Evolutionary conservation across 164 flowering plant species (phyloP), one percentile per base, ranked within the genome.

Genomic region (Umbilicus rupestris): DNA sequence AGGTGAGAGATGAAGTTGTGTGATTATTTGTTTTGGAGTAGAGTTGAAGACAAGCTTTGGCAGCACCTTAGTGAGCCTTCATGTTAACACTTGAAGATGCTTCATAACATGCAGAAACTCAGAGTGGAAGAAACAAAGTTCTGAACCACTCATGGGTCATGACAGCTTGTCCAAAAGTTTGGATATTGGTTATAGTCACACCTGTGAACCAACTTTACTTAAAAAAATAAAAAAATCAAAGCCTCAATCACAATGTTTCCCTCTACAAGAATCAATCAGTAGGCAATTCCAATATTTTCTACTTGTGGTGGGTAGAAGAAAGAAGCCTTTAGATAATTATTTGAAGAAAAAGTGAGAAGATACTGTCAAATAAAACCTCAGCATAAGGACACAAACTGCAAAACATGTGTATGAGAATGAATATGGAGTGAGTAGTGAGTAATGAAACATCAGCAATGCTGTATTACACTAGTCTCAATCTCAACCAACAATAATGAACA

Each of bases 1-100:
- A 10, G 59, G 59, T 52, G 59, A 52, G 30, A 52, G 59, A 52
- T 26, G 30, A 52, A 24, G 11, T 16, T 52, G 11, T 10, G 35
- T 28, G 16, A 9, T 9, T 2, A 41, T 9, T 24, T 52, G 20
- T 26, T 26, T 55, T 55, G 15, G 60, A 12, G 60, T 52, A 52
- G 59, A 24, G 59, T 52, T 52, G 59, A 52, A 52, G 59, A 52
- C 59, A 52, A 52, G 59, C 17, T 9, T 8, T 52, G 30, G 59
- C 31, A 24, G 59, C 31, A 24, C 59, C 31, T 12, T 3, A 52
- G 22, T 52, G 59, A 52, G 31, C 5, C 17, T 52, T 52, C 31
- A 52, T 52, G 59, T 11, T 52, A 30, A 55, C 17, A 52, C 59
- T 26, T 24, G 0, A 52, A 26, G 16, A 52, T 52, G 59, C 59